Evolutionary conservation across 2,329 filamentous ascomycete species (phyloP), one percentile per base, ranked within the genome.

Genomic region (Sporothrix mexicana): DNA sequence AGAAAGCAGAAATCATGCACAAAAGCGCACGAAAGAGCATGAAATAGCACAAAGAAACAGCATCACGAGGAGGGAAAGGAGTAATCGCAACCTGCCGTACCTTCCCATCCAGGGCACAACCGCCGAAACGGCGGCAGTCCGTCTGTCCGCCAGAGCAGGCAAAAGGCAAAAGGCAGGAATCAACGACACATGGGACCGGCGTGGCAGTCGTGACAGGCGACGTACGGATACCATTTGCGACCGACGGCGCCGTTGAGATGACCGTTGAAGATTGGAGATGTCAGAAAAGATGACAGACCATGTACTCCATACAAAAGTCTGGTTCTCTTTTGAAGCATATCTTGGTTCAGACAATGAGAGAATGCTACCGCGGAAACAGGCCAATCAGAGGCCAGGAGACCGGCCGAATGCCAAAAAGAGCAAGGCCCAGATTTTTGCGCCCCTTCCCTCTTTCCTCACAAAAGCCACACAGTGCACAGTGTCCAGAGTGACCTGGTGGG

Each of bases 391-490:
- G 59, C 36, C 20, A n/a, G 17, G 41, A 45, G 36, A 6, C 59
- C 59, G 59, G 59, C 23, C 30, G 12, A 41, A 64, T 64, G 59
- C 59, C 59, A 45, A 64, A 64, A 64, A 25, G 59, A 64, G 59
- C 59, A 45, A n/a, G 41, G 59, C 8, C 59, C n/a, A 12, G 41
- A 12, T 6, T 23, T 9, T 36, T 5, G 30, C 30, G 30, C 30
- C 5, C 30, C 30, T 36, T 36, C 30, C 30, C 30, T 36, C 30
- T 36, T 36, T 36, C 30, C 30, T 36, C 30, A 36, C 30, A 5
- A 36, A 36, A 36, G 30, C 23, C 53, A 25, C n/a, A 55, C 30
- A 23, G 8, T 12, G 17, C 9, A 20, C 51, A 25, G 51, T 51
- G 49, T 36, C 49, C 49, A 17, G 51, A 8, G 7, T 8, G 51